Evolutionary conservation across 257 asterid genomes (phyloP), one percentile per base, ranked within the genome.

Genomic region (Solanum sejunctum): DNA sequence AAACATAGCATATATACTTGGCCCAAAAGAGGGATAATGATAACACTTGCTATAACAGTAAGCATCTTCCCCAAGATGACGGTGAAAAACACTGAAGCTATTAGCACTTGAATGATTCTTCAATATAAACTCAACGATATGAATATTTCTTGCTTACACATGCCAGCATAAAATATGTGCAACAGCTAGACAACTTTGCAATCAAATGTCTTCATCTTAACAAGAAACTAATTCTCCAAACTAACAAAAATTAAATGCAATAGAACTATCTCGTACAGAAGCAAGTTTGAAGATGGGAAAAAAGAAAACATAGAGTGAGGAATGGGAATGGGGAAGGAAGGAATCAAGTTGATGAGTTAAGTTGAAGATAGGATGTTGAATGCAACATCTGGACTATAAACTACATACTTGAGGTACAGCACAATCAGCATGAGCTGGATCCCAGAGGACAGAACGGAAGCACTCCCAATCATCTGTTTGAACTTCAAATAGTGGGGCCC

Each of bases 401-500:
- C 11, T 17, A 83, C 81, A 82, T 90, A 95, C 99, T 97, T 96
- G 98, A n/a, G 97, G 97, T 23, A 89, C 98, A 69, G 97, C 92
- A 92, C 99, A 96, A 88, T 96, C 99, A 61, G 99, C 98, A 80
- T 91, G 97, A 84, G 89, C 88, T 66, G 97, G 98, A 92, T 95
- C 94, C 99, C 99, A 96, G 36, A 90, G 92, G 86, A 96, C 70
- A 91, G 94, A 86, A 52, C 90, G 81, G 66, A 93, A 95, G 93
- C 98, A 96, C 78, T 96, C 98, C 93, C 96, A 95, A 39, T 88
- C 86, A 84, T 96, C 97, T 70, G 97, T 93, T 91, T 95, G 99
- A 87, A 90, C 96, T 91, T 95, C 99, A 91, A 91, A 93, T 70
- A 96, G 95, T 1, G 98, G 98, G 56, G 98, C 99, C 93, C 98